phyloP scores from a whole-genome alignment of 2,329 filamentous ascomycete species.

The Ascochyta viciae-villosae region DNA sequence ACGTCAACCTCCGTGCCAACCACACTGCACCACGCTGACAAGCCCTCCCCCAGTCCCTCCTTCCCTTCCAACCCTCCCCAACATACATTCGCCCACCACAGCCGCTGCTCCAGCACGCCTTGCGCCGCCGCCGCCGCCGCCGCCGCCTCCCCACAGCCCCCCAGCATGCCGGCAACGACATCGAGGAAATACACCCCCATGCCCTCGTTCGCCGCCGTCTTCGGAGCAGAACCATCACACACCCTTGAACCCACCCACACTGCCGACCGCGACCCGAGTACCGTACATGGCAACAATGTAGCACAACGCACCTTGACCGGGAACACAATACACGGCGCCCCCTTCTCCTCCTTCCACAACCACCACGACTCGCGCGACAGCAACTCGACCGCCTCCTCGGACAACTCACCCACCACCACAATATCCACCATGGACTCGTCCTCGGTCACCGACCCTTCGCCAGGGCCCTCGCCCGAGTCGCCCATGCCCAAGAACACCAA shows the following conservation, averaged over 20 bases:
- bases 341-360: conserved; percentile 59
- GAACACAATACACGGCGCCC: conserved; percentile 39
- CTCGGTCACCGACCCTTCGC: conserved; percentile 86
- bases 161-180: conserved; percentile 49
- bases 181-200: conserved; percentile 57
- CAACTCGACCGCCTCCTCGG: conserved; percentile 85
- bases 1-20: conserved; percentile 14
- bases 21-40: conserved; percentile 44
- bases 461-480: conserved; percentile 88
- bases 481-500: conserved; percentile 76
- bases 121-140: conserved; percentile 26
- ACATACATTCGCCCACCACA: conserved; percentile 24
- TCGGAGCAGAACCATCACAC: conserved; percentile 64
- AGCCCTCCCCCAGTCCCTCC: conserved; percentile 41
- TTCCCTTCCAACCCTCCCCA: conserved; percentile 41
- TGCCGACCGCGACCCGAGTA: conserved; percentile 20
- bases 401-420: conserved; percentile 94
- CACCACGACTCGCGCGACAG: conserved; percentile 76
- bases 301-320: conserved; percentile 45
- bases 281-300: conserved; percentile 42
- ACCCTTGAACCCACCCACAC: conserved; percentile 58
- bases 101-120: conserved; percentile 25
- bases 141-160: conserved; percentile 2
- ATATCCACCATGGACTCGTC: conserved; percentile 92
- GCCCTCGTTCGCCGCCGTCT: conserved; percentile 79